phyloP scores from a whole-genome alignment of 306 rosid genomes.

The Herpetospermum pedunculosum region DNA sequence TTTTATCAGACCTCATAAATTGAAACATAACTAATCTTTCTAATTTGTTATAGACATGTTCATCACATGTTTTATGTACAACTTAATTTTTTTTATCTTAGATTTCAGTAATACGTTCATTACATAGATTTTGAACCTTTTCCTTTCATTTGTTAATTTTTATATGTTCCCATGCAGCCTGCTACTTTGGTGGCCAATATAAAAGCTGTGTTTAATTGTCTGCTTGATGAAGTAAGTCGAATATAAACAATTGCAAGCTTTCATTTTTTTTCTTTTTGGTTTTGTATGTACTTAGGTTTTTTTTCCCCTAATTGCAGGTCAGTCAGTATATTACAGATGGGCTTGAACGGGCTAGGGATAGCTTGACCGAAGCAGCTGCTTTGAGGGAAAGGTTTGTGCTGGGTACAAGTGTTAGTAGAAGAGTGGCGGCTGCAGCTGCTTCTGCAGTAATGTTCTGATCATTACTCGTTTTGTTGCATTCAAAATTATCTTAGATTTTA shows the following conservation, averaged over 20 bases:
- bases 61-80: background rate
- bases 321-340: conserved; percentile 95
- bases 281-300: background rate
- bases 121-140: background rate
- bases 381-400: conserved; percentile 90
- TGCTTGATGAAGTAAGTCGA: conserved; percentile 90
- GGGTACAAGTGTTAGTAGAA: conserved; percentile 71
- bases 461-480: conserved; percentile 15
- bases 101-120: background rate
- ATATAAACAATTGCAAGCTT: conserved; percentile 12
- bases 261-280: background rate
- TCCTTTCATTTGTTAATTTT: conserved; percentile 1
- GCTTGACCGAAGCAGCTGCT: conserved; percentile 87
- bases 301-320: conserved; percentile 30
- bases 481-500: background rate
- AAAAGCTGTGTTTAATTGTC: conserved; percentile 80
- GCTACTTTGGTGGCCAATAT: conserved; percentile 74
- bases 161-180: conserved; percentile 47
- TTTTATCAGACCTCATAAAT: background rate
- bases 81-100: too few species aligned
- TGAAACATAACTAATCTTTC: background rate
- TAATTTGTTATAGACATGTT: background rate
- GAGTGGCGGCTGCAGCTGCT: conserved; percentile 99
- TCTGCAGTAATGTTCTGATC: conserved; percentile 57
- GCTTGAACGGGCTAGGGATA: conserved; percentile 89